Conservation (phyloP, 2,329 filamentous ascomycete species). For the Onygenales sp. region DNA sequence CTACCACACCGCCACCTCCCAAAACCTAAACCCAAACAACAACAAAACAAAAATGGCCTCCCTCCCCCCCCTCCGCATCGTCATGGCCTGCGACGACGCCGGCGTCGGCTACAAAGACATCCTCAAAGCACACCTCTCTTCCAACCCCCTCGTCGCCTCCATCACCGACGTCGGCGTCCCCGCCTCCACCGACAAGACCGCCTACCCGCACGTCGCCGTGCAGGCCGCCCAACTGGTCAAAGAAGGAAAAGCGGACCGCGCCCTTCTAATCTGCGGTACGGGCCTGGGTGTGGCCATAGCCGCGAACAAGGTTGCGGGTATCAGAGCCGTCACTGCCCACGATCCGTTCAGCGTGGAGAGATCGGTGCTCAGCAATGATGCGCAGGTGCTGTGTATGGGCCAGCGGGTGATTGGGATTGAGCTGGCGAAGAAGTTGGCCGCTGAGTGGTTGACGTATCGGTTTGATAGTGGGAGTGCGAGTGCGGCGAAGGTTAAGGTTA, state of each 20-base stretch:
- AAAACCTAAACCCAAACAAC: neutral
- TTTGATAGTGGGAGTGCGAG: slow-evolving; percentile 62
- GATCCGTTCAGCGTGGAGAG: slow-evolving; percentile 78
- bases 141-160: slow-evolving; percentile 55
- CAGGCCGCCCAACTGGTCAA: slow-evolving; percentile 52
- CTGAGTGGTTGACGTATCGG: slow-evolving; percentile 75
- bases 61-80: slow-evolving; percentile 44
- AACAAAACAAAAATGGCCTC: neutral
- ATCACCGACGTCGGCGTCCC: slow-evolving; percentile 68
- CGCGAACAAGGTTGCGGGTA: slow-evolving; percentile 80
- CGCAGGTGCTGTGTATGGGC: slow-evolving; percentile 78
- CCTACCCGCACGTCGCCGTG: slow-evolving; percentile 71
- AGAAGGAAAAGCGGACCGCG: slow-evolving; percentile 56
- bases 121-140: slow-evolving; percentile 63
- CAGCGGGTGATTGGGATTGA: slow-evolving; percentile 76
- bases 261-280: slow-evolving; percentile 74
- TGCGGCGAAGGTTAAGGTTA: slow-evolving; percentile 49
- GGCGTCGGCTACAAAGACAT: slow-evolving; percentile 70
- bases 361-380: slow-evolving; percentile 72
- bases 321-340: slow-evolving; percentile 81
- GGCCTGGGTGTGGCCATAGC: slow-evolving; percentile 78
- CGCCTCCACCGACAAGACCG: slow-evolving; percentile 59
- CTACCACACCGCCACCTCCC: neutral
- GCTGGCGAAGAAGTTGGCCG: slow-evolving; percentile 64
- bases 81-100: slow-evolving; percentile 59